Evolutionary conservation across 345 rosid species (phyloP).

Genomic region (Excoecaria cochinchinensis): DNA sequence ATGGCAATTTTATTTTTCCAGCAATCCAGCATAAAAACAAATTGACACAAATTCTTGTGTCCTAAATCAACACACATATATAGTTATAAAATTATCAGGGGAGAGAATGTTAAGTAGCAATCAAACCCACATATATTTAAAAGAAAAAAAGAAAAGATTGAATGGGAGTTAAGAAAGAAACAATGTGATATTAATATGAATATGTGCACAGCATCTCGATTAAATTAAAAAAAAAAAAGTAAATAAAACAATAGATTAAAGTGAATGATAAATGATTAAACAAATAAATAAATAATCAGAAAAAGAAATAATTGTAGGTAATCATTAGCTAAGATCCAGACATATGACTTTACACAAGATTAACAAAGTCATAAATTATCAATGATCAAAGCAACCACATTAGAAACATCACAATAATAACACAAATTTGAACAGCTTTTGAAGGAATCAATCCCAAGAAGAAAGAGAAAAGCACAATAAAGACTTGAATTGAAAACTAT

Average conservation of each 20-base stretch:
- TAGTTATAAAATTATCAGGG: neutral
- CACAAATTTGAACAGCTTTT: neutral
- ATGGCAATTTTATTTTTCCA: neutral
- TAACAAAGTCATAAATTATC: neutral
- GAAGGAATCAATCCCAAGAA: neutral
- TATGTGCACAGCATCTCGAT: neutral
- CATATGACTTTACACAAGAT: neutral
- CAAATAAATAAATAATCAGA: neutral
- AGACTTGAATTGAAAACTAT: neutral
- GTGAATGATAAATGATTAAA: neutral
- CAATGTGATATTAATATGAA: neutral
- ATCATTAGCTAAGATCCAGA: neutral
- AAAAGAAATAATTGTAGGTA: neutral
- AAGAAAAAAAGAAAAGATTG: neutral
- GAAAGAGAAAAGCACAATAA: too few species aligned
- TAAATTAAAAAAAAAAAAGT: neutral
- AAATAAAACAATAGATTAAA: neutral
- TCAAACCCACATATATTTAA: neutral
- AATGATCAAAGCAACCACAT: conserved; percentile 6
- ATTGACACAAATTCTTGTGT: neutral
- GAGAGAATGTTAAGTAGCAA: neutral
- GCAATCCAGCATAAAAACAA: neutral
- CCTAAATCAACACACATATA: neutral
- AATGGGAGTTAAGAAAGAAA: neutral
- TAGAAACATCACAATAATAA: neutral